Conservation (phyloP, 116 monocot species). For the Posidonia oceanica region DNA sequence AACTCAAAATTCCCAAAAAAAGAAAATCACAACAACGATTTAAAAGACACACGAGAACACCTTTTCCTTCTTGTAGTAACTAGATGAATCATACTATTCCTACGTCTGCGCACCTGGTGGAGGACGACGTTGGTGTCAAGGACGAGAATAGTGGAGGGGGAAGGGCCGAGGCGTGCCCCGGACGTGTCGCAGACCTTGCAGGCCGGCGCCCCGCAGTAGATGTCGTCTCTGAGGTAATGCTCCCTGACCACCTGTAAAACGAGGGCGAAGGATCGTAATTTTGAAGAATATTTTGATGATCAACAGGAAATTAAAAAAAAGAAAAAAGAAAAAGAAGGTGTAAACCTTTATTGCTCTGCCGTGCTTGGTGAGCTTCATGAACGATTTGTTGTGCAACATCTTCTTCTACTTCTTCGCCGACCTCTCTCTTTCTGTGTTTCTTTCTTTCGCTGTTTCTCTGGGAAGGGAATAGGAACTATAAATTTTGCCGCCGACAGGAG, state of each 20-base stretch:
- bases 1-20: slow-evolving; percentile 2
- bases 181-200: slow-evolving; percentile 54
- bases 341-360: slow-evolving; percentile 61
- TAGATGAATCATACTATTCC: neutral
- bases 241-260: slow-evolving; percentile 62
- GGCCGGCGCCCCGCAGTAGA: slow-evolving; percentile 59
- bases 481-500: too few relatives aligned
- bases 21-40: neutral
- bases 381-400: slow-evolving; percentile 93
- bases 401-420: neutral
- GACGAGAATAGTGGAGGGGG: slow-evolving; percentile 55
- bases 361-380: slow-evolving; percentile 61
- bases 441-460: too few relatives aligned
- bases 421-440: too few relatives aligned
- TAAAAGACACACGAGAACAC: neutral
- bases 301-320: neutral
- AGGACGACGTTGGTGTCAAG: slow-evolving; percentile 98
- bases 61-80: neutral
- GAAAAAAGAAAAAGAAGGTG: neutral
- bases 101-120: slow-evolving; percentile 37
- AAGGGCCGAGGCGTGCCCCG: slow-evolving; percentile 43
- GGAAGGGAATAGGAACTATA: too few relatives aligned
- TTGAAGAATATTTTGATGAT: too few relatives aligned
- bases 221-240: slow-evolving; percentile 89
- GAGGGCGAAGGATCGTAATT: too few relatives aligned